phyloP scores from a whole-genome alignment of 306 rosid species.

The Alnus rubra region DNA sequence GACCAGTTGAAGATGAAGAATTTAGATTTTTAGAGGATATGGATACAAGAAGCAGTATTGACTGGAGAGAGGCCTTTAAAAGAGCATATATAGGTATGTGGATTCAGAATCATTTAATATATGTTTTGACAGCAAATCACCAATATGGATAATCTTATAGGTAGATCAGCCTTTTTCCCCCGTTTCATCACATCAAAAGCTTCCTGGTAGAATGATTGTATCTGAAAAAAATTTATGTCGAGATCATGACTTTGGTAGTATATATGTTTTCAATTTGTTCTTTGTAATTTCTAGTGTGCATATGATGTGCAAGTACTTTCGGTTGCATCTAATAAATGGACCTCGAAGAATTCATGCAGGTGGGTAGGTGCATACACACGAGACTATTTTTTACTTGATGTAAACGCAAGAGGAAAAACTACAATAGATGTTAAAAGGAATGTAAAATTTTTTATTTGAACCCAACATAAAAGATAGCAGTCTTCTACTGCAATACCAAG shows the following conservation, averaged over 20 bases:
- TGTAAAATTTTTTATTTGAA: not conserved
- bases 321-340: not conserved
- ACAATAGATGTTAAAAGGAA: not conserved
- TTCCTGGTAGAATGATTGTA: not conserved
- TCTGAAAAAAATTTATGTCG: not conserved
- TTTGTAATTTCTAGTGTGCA: not conserved
- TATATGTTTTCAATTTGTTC: not conserved
- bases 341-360: not conserved
- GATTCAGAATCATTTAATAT: not conserved
- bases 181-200: not conserved
- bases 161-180: not conserved
- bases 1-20: constrained; percentile 31
- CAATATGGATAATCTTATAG: not conserved
- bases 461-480: not conserved
- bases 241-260: not conserved
- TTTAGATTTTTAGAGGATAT: constrained; percentile 12
- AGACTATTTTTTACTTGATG: not conserved
- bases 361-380: not conserved
- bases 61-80: constrained; percentile 71
- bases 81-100: constrained; percentile 57
- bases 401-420: not conserved
- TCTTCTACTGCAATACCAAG: not conserved
- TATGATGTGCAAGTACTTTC: not conserved
- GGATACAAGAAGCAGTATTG: constrained; percentile 22
- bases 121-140: not conserved